Conservation (phyloP, 177 flowering plant genomes). For the Telopea speciosissima region DNA sequence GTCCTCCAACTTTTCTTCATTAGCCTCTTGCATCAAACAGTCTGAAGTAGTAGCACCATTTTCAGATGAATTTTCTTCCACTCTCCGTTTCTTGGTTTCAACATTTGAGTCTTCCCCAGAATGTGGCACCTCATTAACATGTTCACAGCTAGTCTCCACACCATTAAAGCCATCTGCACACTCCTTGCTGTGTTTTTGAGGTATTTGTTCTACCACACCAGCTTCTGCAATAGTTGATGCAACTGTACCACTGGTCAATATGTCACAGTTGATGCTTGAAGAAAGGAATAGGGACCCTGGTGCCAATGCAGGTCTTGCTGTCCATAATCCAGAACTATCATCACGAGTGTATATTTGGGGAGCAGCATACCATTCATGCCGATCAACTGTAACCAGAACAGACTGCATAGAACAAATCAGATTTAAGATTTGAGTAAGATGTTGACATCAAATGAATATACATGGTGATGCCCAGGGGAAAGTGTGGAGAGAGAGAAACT, state of each 20-base stretch:
- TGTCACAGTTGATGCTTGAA: slow-evolving; percentile 18
- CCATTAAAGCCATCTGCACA: slow-evolving; percentile 36
- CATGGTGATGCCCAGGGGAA: background rate
- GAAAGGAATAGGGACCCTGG: slow-evolving; percentile 26
- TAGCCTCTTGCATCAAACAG: slow-evolving; percentile 30
- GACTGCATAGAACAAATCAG: slow-evolving; percentile 45
- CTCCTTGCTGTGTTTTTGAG: slow-evolving; percentile 32
- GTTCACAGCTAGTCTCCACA: slow-evolving; percentile 53
- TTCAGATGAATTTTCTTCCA: slow-evolving; percentile 49
- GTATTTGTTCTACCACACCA: slow-evolving; percentile 28
- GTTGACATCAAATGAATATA: background rate
- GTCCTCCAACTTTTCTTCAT: slow-evolving; percentile 42
- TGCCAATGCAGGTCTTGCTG: slow-evolving; percentile 49
- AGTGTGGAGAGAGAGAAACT: background rate
- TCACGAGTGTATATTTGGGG: slow-evolving; percentile 82
- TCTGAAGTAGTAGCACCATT: slow-evolving; percentile 41
- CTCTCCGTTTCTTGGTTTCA: slow-evolving; percentile 45
- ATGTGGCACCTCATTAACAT: slow-evolving; percentile 31
- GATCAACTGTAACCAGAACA: slow-evolving; percentile 83
- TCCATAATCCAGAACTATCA: slow-evolving; percentile 88
- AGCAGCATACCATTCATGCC: slow-evolving; percentile 98
- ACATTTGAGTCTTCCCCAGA: slow-evolving; percentile 35
- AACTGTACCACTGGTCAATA: slow-evolving; percentile 15
- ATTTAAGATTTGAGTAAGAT: background rate
- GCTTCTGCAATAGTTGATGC: slow-evolving; percentile 20